Conservation (phyloP, 495 filamentous ascomycete species). For the Sabuloglossum arenarium region DNA sequence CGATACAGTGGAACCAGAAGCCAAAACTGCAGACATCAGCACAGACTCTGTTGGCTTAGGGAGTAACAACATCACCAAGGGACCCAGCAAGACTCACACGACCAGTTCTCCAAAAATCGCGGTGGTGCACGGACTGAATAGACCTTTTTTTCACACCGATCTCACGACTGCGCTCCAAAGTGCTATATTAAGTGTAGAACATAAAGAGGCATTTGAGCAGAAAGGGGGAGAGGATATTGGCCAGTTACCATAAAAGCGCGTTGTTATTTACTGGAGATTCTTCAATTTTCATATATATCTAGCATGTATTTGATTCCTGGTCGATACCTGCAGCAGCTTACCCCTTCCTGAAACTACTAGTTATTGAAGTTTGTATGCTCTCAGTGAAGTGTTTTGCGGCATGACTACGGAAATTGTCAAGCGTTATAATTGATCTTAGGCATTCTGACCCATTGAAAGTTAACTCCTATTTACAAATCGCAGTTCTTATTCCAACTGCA, state of each 20-base stretch:
- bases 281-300: too few species aligned
- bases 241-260: neutral
- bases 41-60: neutral
- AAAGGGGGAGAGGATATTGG: neutral
- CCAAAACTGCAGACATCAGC: neutral
- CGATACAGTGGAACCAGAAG: conserved; percentile 4
- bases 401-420: too few species aligned
- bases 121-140: conserved; percentile 62
- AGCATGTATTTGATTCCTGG: too few species aligned
- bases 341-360: too few species aligned
- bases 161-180: conserved; percentile 80
- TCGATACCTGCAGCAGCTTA: too few species aligned
- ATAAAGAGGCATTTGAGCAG: neutral
- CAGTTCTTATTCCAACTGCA: too few species aligned
- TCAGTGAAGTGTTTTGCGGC: too few species aligned
- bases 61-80: neutral
- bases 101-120: conserved; percentile 21
- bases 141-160: conserved; percentile 90
- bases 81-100: neutral
- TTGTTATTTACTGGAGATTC: neutral
- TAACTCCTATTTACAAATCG: too few species aligned
- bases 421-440: too few species aligned
- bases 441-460: too few species aligned
- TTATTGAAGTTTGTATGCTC: too few species aligned
- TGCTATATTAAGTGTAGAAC: conserved; percentile 56